phyloP scores from a whole-genome alignment of 805 yeast species.

The Kodamaea sagamina region DNA sequence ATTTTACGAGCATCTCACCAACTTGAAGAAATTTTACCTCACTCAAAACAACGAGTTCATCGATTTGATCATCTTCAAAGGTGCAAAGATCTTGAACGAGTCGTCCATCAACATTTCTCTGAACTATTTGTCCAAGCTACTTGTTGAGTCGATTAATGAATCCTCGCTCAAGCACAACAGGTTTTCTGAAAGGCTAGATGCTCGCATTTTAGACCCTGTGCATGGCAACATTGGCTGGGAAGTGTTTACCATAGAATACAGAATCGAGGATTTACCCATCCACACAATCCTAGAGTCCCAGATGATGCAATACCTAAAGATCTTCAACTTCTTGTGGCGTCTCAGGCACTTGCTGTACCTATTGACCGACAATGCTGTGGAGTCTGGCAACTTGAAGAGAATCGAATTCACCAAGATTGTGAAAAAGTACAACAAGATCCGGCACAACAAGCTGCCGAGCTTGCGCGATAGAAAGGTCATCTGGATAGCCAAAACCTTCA shows the following conservation, averaged over 20 bases:
- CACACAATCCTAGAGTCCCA: constrained; percentile 36
- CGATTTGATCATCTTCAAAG: constrained; percentile 59
- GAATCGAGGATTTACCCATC: constrained; percentile 55
- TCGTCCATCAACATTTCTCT: constrained; percentile 67
- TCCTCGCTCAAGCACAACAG: constrained; percentile 50
- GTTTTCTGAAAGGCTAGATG: constrained; percentile 66
- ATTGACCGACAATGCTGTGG: constrained; percentile 39
- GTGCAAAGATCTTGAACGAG: constrained; percentile 52
- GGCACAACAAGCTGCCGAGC: constrained; percentile 42
- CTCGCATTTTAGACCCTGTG: constrained; percentile 72
- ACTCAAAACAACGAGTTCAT: constrained; percentile 83
- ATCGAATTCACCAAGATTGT: constrained; percentile 26
- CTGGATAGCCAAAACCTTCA: constrained; percentile 35
- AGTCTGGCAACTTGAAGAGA: constrained; percentile 27
- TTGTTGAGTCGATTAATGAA: constrained; percentile 62
- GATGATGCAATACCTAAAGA: constrained; percentile 55
- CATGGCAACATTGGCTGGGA: constrained; percentile 87
- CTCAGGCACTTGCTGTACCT: constrained; percentile 61
- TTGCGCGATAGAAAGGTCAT: constrained; percentile 24
- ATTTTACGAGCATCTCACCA: constrained; percentile 55
- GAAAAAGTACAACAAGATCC: constrained; percentile 16
- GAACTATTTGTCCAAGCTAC: constrained; percentile 61
- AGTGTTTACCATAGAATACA: constrained; percentile 83
- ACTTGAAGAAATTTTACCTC: constrained; percentile 65
- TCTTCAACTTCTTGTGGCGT: constrained; percentile 86